Evolutionary conservation across 1,139 yeast genomes (phyloP), one percentile per base, ranked within the genome.

Genomic region (Hyphopichia wangnamkhiaoensis): DNA sequence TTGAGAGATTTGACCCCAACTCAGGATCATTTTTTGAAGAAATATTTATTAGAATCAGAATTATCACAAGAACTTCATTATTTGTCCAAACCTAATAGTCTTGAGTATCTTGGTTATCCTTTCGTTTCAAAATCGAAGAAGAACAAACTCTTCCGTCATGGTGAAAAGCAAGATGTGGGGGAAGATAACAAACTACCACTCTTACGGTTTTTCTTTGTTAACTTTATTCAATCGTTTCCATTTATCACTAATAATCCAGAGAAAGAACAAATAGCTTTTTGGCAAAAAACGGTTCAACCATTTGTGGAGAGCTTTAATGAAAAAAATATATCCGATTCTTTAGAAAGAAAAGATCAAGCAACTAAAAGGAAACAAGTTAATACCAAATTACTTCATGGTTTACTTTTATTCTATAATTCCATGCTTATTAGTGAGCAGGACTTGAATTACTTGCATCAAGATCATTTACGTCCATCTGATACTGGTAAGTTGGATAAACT

Each of bases 1-100:
- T 10, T 28, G 3, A 28, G 19, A 16, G 31, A 28, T 16, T 16
- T 28, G 20, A 28, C 31, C 15, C 76, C 84, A 3, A 68, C 76
- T 0, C 84, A 87, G 55, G 95, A 88, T 60, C 97, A 91, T 53
- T 87, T 86, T 58, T 71, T 91, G 41, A 91, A 91, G 62, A 80
- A 94, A 52, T 90, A 85, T 59, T 69, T 91, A 27, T 64, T 91
- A 25, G 77, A 80, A 46, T 67, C 75, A 13, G 77, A 86, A 52
- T 62, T 90, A 28, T 71, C 74, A 19, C 59, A 72, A 6, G 98
- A 91, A 59, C 68, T 89, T 33, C 76, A 66, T 29, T 59, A 61
- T 25, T 64, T 90, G 37, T 74, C 80, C 39, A 79, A 80, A 45
- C 75, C 80, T 38, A 62, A 76, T 29, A 80, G 90, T 35, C 64